Conservation (phyloP, 106 monocot genomes). For the Narthecium ossifragum region DNA sequence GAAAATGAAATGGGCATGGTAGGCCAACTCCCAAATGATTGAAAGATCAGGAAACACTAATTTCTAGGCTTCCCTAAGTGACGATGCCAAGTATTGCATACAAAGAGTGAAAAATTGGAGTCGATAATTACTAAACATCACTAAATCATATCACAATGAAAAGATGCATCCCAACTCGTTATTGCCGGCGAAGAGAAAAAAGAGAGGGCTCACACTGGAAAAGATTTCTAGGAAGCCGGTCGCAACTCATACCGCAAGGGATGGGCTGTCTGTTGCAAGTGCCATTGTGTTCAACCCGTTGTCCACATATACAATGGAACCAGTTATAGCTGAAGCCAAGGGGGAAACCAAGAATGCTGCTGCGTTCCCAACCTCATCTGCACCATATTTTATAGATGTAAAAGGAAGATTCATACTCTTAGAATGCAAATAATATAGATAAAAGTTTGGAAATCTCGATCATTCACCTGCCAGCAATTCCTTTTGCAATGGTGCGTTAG, state of each 20-base stretch:
- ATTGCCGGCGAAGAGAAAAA: not conserved
- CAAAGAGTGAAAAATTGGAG: too few relatives aligned
- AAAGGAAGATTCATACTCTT: not conserved
- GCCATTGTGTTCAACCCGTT: constrained; percentile 68
- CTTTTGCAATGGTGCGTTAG: constrained; percentile 39
- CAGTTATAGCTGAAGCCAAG: constrained; percentile 63
- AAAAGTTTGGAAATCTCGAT: not conserved
- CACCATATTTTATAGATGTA: not conserved
- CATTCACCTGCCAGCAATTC: constrained; percentile 37
- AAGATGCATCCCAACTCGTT: too few relatives aligned
- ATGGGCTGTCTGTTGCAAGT: constrained; percentile 45
- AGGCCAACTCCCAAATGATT: too few relatives aligned
- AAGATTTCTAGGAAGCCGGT: not conserved
- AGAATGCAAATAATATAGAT: not conserved
- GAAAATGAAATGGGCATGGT: too few relatives aligned
- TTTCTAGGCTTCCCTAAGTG: too few relatives aligned
- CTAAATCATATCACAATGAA: too few relatives aligned
- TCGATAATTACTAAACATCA: too few relatives aligned
- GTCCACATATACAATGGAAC: constrained; percentile 62
- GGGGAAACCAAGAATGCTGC: constrained; percentile 71
- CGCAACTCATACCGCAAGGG: constrained; percentile 13
- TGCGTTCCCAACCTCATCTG: constrained; percentile 62
- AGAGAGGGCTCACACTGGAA: not conserved
- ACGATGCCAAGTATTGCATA: too few relatives aligned
- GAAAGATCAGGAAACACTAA: too few relatives aligned